Conservation (phyloP, 345 rosid species). For the Salix exigua region DNA sequence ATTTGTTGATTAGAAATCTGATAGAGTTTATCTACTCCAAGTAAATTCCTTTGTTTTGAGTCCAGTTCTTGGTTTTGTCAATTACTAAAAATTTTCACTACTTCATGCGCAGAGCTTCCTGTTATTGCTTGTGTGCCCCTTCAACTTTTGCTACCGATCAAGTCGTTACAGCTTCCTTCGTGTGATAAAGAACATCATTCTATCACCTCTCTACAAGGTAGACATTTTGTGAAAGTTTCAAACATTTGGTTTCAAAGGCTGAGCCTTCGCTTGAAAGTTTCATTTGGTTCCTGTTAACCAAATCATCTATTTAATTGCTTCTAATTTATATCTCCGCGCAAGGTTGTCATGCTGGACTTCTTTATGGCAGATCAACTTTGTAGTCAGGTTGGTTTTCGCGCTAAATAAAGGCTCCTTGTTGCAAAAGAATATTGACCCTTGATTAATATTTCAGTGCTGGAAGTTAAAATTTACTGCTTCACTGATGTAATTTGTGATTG, state of each 20-base stretch:
- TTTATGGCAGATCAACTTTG: slow-evolving; percentile 99
- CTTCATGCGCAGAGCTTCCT: slow-evolving; percentile 47
- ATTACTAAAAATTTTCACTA: neutral
- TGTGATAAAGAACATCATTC: slow-evolving; percentile 65
- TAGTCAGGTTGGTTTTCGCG: slow-evolving; percentile 60
- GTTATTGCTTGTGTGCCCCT: slow-evolving; percentile 65
- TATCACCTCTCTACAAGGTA: slow-evolving; percentile 94
- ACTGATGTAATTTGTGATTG: slow-evolving; percentile 7
- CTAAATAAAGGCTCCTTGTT: neutral
- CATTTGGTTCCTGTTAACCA: neutral
- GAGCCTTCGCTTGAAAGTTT: neutral
- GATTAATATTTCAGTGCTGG: neutral
- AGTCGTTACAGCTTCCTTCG: slow-evolving; percentile 69
- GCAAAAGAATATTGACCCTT: neutral
- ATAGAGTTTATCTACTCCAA: neutral
- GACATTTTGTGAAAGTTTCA: neutral
- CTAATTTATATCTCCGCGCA: slow-evolving; percentile 15
- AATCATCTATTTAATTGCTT: neutral
- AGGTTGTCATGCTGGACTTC: slow-evolving; percentile 97
- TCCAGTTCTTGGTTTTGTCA: neutral
- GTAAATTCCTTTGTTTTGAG: neutral
- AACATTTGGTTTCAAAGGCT: neutral
- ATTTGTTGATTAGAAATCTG: slow-evolving; percentile 4
- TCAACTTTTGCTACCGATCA: slow-evolving; percentile 67
- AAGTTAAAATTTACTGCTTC: neutral